Percentiles rank a stretch among this genome's conserved stretches.
phyloP scores from a whole-genome alignment of 331 rosid genomes.

The Phaseolus coccineus region DNA sequence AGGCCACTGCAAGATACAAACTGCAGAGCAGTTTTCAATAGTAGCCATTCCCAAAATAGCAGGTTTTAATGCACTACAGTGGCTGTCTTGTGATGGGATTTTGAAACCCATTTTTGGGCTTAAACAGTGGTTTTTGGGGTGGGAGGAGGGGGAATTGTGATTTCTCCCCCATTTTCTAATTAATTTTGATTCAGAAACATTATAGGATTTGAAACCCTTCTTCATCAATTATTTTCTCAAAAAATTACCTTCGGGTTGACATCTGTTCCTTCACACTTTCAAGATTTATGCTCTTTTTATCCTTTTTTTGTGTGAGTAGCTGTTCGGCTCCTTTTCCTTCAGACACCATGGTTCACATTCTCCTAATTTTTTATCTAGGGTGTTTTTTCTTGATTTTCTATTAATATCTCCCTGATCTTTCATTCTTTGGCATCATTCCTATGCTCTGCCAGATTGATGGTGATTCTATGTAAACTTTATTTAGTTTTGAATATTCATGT shows the following conservation, averaged over 20 bases:
- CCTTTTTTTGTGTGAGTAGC: background rate
- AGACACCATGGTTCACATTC: background rate
- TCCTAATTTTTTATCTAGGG: background rate
- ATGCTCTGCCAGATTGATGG: background rate
- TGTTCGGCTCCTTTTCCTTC: background rate
- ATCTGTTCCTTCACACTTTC: too few species aligned
- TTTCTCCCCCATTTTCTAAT: too few species aligned
- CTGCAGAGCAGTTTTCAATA: background rate
- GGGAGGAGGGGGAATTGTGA: too few species aligned
- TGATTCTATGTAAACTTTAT: background rate
- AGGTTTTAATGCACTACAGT: too few species aligned
- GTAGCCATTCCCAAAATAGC: too few species aligned
- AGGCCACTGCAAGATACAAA: background rate
- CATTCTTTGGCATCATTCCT: background rate
- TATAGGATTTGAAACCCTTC: background rate
- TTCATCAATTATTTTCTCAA: background rate
- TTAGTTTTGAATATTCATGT: too few species aligned
- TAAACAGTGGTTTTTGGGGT: too few species aligned
- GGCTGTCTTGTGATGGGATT: too few species aligned
- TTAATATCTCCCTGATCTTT: background rate
- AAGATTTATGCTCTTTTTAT: too few species aligned
- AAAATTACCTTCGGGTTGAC: too few species aligned
- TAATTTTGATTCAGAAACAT: constrained; percentile 2
- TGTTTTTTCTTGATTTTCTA: background rate
- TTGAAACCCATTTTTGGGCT: too few species aligned